Conservation (phyloP, 2,329 filamentous ascomycete genomes). For the Claviceps maximensis region DNA sequence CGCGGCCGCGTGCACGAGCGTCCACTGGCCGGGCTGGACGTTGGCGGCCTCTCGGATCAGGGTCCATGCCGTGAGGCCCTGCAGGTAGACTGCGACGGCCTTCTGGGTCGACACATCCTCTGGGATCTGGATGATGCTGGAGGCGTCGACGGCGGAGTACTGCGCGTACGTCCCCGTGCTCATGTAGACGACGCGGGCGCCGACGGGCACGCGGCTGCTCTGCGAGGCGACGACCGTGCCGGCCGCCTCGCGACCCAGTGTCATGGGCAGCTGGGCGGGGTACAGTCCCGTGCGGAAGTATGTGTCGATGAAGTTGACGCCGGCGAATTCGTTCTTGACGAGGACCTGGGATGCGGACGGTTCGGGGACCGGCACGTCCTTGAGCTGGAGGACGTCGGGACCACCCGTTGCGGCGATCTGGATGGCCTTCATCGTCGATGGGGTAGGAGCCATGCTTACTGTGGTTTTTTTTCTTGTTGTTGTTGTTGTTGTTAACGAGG, state of each 20-base stretch:
- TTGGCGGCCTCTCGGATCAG: constrained; percentile 65
- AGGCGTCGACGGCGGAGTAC: constrained; percentile 39
- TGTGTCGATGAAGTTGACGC: constrained; percentile 82
- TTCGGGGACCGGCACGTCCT: constrained; percentile 54
- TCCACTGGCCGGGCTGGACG: constrained; percentile 65
- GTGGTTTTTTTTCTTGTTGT: neutral
- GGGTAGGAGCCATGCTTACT: constrained; percentile 51
- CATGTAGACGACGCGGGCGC: constrained; percentile 63
- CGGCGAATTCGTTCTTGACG: constrained; percentile 66
- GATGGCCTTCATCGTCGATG: constrained; percentile 56
- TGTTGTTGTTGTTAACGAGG: too few relatives aligned
- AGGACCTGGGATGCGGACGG: constrained; percentile 59
- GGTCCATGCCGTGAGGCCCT: constrained; percentile 72
- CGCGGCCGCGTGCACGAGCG: constrained; percentile 74
- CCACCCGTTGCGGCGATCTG: constrained; percentile 53
- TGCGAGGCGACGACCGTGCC: constrained; percentile 55
- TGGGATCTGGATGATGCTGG: constrained; percentile 50
- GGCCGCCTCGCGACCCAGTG: constrained; percentile 66
- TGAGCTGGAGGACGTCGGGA: constrained; percentile 58
- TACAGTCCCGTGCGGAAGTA: constrained; percentile 86
- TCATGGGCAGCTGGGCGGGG: constrained; percentile 55
- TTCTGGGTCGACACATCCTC: constrained; percentile 43
- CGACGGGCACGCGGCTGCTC: constrained; percentile 43
- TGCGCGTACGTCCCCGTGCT: constrained; percentile 38
- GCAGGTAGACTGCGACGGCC: constrained; percentile 59